phyloP scores from a whole-genome alignment of 2,329 filamentous ascomycete species.

The Metarhizium album region DNA sequence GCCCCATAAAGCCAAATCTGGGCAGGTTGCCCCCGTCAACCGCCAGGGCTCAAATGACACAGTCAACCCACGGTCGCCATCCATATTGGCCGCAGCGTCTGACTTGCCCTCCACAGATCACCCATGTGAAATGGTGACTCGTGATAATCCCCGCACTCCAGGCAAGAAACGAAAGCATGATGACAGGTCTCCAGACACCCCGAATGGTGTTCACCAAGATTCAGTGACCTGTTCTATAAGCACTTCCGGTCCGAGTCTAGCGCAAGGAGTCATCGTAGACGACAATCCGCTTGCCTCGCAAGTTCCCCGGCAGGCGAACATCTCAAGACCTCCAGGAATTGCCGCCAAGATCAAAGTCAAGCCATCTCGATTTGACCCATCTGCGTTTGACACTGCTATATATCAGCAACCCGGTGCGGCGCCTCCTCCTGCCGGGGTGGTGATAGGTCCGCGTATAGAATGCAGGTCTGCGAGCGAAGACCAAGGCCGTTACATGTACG shows the following conservation, averaged over 20 bases:
- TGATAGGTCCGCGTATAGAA: slow-evolving; percentile 1
- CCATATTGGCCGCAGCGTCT: neutral
- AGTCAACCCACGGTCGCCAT: neutral
- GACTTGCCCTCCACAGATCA: neutral
- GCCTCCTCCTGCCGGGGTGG: slow-evolving; percentile 15
- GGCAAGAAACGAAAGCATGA: neutral
- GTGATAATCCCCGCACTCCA: neutral
- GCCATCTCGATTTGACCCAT: slow-evolving; percentile 10
- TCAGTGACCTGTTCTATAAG: neutral
- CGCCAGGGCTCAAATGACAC: neutral
- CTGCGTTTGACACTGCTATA: slow-evolving; percentile 27
- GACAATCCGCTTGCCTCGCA: neutral
- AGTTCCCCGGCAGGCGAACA: neutral
- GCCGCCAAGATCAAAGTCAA: neutral
- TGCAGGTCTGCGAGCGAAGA: slow-evolving; percentile 10
- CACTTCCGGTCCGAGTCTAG: neutral
- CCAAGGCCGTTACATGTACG: slow-evolving; percentile 29
- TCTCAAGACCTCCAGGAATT: too few species aligned
- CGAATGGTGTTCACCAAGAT: neutral
- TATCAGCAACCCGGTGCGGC: slow-evolving; percentile 23
- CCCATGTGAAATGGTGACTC: neutral
- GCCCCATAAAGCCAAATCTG: neutral
- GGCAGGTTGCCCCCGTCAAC: neutral
- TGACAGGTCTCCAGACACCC: neutral
- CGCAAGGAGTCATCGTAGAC: neutral